These are phyloP conservation scores for Friedmanniomyces simplex DNA, from an alignment of 495 filamentous ascomycete genomes.

Conservation along the genomic window DNA sequence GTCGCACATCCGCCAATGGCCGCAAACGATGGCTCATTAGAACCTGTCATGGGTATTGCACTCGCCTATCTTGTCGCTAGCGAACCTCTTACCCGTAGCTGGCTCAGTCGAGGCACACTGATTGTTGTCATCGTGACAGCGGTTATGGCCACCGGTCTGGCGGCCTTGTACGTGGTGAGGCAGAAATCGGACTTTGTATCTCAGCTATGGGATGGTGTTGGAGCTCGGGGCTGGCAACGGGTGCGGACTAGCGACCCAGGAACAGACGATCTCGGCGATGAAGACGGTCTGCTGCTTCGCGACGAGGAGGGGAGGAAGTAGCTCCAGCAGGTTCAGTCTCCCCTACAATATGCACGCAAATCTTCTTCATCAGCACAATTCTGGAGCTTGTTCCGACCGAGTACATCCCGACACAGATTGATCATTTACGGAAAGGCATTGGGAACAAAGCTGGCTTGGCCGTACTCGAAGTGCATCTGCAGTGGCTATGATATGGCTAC, in stretches of 20 bases:
- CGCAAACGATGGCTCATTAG: constrained; percentile 6
- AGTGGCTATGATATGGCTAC: too few species aligned
- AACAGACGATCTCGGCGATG: background rate
- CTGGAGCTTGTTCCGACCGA: background rate
- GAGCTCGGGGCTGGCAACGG: background rate
- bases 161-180: background rate
- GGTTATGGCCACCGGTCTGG: background rate
- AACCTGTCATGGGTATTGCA: constrained; percentile 16
- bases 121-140: background rate
- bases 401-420: too few species aligned
- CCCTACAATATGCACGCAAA: background rate
- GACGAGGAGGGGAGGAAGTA: background rate
- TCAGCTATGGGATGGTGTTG: background rate
- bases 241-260: background rate
- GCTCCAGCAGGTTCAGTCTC: background rate
- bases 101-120: background rate
- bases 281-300: background rate
- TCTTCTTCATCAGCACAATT: background rate
- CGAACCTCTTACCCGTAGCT: background rate
- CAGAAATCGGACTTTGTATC: background rate
- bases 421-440: too few species aligned
- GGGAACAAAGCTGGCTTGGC: too few species aligned
- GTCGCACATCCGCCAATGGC: constrained; percentile 5
- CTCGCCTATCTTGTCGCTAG: constrained; percentile 4
- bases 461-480: too few species aligned